Evolutionary conservation across 345 rosid genomes (phyloP).

Genomic region (Moringa oleifera): DNA sequence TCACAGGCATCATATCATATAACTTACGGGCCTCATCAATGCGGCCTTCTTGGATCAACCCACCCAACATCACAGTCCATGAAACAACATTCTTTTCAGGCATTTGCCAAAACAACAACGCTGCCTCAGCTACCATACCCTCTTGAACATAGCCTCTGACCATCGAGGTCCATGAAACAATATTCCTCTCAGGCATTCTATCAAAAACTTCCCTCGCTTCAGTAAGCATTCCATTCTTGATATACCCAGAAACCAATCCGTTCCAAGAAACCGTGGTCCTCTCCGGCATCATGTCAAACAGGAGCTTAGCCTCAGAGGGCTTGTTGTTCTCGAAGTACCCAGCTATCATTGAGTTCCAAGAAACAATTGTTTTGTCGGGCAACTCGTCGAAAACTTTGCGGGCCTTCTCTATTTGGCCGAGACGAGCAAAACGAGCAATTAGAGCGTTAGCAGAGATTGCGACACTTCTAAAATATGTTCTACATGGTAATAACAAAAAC

Average conservation of each 20-base stretch:
- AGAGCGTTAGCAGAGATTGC: slow-evolving; percentile 25
- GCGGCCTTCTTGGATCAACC: slow-evolving; percentile 50
- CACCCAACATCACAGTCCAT: slow-evolving; percentile 84
- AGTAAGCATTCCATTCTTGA: slow-evolving; percentile 45
- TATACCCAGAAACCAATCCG: slow-evolving; percentile 60
- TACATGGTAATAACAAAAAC: slow-evolving; percentile 20
- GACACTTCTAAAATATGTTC: slow-evolving; percentile 25
- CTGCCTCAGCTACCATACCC: slow-evolving; percentile 56
- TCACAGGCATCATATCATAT: slow-evolving; percentile 63
- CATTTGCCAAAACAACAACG: slow-evolving; percentile 60
- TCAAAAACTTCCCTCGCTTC: slow-evolving; percentile 60
- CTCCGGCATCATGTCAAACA: slow-evolving; percentile 68
- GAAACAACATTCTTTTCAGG: slow-evolving; percentile 74
- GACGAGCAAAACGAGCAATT: slow-evolving; percentile 44
- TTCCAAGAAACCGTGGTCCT: slow-evolving; percentile 71
- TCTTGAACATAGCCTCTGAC: slow-evolving; percentile 59
- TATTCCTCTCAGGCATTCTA: slow-evolving; percentile 59
- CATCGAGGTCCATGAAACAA: slow-evolving; percentile 75
- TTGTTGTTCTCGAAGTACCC: slow-evolving; percentile 51
- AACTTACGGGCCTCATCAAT: slow-evolving; percentile 52
- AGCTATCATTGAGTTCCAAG: slow-evolving; percentile 65
- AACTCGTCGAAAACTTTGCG: slow-evolving; percentile 53
- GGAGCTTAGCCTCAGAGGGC: slow-evolving; percentile 39
- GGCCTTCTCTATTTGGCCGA: slow-evolving; percentile 52
- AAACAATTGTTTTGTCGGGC: slow-evolving; percentile 31